A percentile compares a stretch with the other conserved stretches of the same genome.
Conservation (phyloP, 2,329 filamentous ascomycete species). For the Zymoseptoria tritici region DNA sequence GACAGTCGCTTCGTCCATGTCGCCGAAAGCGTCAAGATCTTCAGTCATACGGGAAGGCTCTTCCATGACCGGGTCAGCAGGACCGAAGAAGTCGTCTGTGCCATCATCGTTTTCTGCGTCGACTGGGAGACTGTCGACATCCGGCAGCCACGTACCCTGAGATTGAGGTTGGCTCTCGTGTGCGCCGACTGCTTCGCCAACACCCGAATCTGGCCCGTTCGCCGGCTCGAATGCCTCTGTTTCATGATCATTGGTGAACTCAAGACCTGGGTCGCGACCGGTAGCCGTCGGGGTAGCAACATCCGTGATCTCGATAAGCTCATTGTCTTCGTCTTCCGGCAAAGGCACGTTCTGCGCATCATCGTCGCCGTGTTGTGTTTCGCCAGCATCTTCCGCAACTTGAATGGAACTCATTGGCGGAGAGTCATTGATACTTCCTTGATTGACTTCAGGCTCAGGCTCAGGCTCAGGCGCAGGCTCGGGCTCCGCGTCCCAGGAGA, state of each 20-base stretch:
- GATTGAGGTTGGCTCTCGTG: not conserved
- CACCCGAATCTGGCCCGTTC: not conserved
- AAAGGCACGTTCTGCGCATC: not conserved
- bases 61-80: constrained; percentile 8
- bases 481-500: constrained; percentile 1
- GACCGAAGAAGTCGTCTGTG: not conserved
- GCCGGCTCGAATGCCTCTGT: not conserved
- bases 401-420: not conserved
- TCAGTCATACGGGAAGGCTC: constrained; percentile 13
- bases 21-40: constrained; percentile 13
- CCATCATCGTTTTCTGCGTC: not conserved
- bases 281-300: not conserved
- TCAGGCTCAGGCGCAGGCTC: constrained; percentile 3
- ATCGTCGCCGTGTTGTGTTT: not conserved
- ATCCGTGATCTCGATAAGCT: not conserved
- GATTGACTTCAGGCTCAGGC: not conserved
- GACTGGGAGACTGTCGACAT: not conserved
- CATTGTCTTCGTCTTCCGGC: not conserved
- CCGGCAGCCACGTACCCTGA: not conserved
- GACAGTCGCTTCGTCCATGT: not conserved
- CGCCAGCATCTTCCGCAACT: not conserved
- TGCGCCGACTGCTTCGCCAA: not conserved
- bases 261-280: not conserved
- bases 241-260: not conserved
- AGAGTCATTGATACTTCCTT: not conserved